A percentile compares a stretch with the other conserved stretches of the same genome.
Conservation (phyloP, 371 early-diverging fungal species). For the Phascolomyces articulosus region DNA sequence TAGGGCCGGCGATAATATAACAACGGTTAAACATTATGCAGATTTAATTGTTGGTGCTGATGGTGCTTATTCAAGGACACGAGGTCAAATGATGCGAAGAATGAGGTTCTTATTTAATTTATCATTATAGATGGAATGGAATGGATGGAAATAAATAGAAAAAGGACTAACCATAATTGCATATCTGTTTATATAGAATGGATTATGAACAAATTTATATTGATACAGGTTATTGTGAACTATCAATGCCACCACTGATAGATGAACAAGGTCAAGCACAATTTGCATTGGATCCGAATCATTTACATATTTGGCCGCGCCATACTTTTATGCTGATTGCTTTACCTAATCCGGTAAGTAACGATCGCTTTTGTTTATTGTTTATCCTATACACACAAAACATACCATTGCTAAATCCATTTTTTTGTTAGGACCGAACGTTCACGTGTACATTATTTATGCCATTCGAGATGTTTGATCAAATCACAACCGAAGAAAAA, state of each 20-base stretch:
- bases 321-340: constrained; percentile 97
- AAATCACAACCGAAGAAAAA: constrained; percentile 69
- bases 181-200: constrained; percentile 54
- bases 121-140: background rate
- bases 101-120: constrained; percentile 62
- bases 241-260: constrained; percentile 72
- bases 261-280: constrained; percentile 54
- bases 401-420: background rate
- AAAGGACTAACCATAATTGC: background rate
- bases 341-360: constrained; percentile 81
- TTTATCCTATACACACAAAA: background rate
- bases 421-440: constrained; percentile 68
- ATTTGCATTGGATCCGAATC: constrained; percentile 86
- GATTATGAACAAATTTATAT: constrained; percentile 89
- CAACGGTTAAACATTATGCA: constrained; percentile 29
- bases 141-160: constrained; percentile 29
- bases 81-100: constrained; percentile 77
- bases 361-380: constrained; percentile 3
- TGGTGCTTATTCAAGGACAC: constrained; percentile 87
- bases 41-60: constrained; percentile 96
- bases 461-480: constrained; percentile 88
- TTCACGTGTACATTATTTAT: constrained; percentile 97
- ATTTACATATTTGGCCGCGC: constrained; percentile 97
- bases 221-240: constrained; percentile 89
- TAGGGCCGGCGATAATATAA: too few relatives aligned